A percentile compares a stretch with the other conserved stretches of the same genome.
Conservation (phyloP, 2,329 filamentous ascomycete species). For the Geosmithia putterillii region DNA sequence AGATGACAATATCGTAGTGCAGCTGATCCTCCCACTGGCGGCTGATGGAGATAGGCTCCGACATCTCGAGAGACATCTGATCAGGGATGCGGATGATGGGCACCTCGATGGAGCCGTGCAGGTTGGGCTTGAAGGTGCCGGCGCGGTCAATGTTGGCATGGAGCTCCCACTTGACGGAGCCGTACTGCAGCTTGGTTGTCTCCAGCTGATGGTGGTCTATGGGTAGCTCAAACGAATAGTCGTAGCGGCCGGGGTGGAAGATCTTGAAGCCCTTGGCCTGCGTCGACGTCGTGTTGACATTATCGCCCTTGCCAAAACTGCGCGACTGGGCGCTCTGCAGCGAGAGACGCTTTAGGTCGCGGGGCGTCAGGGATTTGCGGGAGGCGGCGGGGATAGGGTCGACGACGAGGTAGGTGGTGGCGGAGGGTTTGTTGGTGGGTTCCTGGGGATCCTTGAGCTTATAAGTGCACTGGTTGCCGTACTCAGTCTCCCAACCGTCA, state of each 20-base stretch:
- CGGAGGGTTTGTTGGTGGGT: slow-evolving; percentile 20
- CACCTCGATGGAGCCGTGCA: slow-evolving; percentile 73
- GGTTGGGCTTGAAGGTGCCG: slow-evolving; percentile 80
- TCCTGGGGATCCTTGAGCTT: slow-evolving; percentile 27
- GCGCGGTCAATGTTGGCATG: slow-evolving; percentile 77
- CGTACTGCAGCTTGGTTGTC: slow-evolving; percentile 77
- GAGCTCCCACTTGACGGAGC: slow-evolving; percentile 77
- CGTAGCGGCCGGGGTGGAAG: slow-evolving; percentile 61
- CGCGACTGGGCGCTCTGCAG: slow-evolving; percentile 70
- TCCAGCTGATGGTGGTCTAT: slow-evolving; percentile 83
- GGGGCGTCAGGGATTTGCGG: slow-evolving; percentile 20
- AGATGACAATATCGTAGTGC: slow-evolving; percentile 93
- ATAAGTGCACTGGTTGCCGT: slow-evolving; percentile 51
- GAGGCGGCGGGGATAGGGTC: slow-evolving; percentile 8
- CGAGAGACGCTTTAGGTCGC: slow-evolving; percentile 56
- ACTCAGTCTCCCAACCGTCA: slow-evolving; percentile 46
- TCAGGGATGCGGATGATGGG: slow-evolving; percentile 74
- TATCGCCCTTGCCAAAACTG: slow-evolving; percentile 74
- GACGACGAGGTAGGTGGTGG: slow-evolving; percentile 17
- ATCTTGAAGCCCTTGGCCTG: slow-evolving; percentile 68
- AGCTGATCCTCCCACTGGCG: slow-evolving; percentile 91
- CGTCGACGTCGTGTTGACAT: slow-evolving; percentile 45
- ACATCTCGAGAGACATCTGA: slow-evolving; percentile 78
- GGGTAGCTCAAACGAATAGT: slow-evolving; percentile 71
- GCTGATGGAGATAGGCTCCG: slow-evolving; percentile 88